Evolutionary conservation across 345 rosid genomes (phyloP).

Genomic region (Melaleuca quinquenervia): DNA sequence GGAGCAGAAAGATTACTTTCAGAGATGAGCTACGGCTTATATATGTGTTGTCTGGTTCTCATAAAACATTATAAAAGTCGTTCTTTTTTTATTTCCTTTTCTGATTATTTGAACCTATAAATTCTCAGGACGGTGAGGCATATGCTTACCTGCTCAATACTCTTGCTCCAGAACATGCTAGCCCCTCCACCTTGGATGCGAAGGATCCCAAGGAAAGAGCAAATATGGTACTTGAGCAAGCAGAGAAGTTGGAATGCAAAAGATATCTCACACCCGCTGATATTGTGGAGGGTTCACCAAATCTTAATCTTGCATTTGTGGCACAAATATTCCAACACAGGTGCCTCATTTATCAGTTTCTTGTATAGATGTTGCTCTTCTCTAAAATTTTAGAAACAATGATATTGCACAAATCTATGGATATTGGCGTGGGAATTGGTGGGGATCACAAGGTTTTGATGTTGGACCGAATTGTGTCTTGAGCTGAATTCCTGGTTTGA

Average conservation of each 20-base stretch:
- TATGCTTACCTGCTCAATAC: slow-evolving; percentile 89
- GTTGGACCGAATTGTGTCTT: neutral
- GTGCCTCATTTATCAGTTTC: slow-evolving; percentile 12
- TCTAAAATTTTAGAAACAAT: neutral
- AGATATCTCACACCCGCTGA: slow-evolving; percentile 80
- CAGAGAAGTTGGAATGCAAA: slow-evolving; percentile 93
- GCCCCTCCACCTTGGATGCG: slow-evolving; percentile 30
- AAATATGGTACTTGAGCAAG: slow-evolving; percentile 72
- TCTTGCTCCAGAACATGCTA: slow-evolving; percentile 83
- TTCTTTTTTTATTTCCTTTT: neutral
- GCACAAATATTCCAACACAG: slow-evolving; percentile 93
- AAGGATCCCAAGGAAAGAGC: slow-evolving; percentile 75
- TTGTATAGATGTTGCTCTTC: neutral
- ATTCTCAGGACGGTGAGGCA: slow-evolving; percentile 89
- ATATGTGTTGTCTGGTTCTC: neutral
- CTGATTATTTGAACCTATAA: slow-evolving; percentile 7
- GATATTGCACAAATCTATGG: neutral
- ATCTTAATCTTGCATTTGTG: slow-evolving; percentile 96
- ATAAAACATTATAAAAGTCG: neutral
- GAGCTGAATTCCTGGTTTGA: neutral
- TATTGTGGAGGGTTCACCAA: slow-evolving; percentile 91
- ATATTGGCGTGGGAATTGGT: neutral
- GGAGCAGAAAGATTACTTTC: neutral
- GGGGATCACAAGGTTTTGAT: neutral
- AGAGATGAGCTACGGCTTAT: neutral